Evolutionary conservation across 495 filamentous ascomycete genomes (phyloP).

Genomic region (Lindgomyces ingoldianus): DNA sequence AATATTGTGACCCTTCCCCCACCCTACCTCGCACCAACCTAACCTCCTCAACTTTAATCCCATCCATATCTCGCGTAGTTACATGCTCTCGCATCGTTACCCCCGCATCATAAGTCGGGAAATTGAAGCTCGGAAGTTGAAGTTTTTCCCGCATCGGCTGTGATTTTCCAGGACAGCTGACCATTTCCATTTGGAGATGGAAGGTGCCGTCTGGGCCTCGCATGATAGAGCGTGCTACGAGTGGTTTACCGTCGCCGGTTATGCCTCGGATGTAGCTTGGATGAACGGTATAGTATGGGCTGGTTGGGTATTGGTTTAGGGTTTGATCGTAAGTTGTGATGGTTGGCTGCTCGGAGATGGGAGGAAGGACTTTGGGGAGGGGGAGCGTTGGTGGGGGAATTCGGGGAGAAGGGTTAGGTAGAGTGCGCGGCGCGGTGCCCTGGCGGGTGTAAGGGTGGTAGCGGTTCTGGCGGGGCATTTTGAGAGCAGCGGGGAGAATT

Average conservation of each 20-base stretch:
- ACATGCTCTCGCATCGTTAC: background rate
- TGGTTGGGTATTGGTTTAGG: background rate
- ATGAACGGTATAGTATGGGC: background rate
- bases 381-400: background rate
- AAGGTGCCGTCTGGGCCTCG: conserved; percentile 15
- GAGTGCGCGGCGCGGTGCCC: background rate
- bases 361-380: background rate
- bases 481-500: background rate
- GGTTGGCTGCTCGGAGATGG: background rate
- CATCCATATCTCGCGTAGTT: background rate
- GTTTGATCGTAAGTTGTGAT: background rate
- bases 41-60: background rate
- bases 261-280: conserved; percentile 14
- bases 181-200: conserved; percentile 16
- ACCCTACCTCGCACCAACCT: background rate
- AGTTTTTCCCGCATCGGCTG: background rate
- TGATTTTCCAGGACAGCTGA: background rate
- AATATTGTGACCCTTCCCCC: background rate
- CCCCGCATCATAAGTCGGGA: background rate
- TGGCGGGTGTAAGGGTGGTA: conserved; percentile 27
- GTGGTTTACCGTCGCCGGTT: conserved; percentile 8
- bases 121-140: background rate
- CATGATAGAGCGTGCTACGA: conserved; percentile 2
- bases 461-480: conserved; percentile 23
- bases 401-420: background rate